Conservation (phyloP, 371 early-diverging fungal species). For the Scutellospora calospora region DNA sequence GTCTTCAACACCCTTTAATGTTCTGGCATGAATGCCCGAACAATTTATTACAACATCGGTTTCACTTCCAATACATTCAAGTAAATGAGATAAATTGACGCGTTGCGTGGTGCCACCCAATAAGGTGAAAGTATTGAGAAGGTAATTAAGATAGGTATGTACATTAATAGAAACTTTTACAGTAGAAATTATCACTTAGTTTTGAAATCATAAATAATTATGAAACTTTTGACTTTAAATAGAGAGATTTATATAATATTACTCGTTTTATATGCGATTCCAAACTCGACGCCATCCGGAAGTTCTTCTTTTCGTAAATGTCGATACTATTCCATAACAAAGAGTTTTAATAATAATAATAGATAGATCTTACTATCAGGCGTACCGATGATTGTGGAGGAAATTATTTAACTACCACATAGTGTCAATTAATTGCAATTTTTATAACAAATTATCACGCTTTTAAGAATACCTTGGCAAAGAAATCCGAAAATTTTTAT, state of each 20-base stretch:
- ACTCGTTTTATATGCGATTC: conserved; percentile 37
- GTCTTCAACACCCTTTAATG: conserved; percentile 77
- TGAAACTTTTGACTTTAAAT: too few relatives aligned
- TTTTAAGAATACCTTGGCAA: too few relatives aligned
- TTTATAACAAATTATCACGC: too few relatives aligned
- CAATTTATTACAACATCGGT: conserved; percentile 76
- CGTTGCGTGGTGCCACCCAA: conserved; percentile 63
- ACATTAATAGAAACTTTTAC: conserved; percentile 23
- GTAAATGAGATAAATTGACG: conserved; percentile 57
- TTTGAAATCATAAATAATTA: too few relatives aligned
- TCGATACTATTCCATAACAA: conserved; percentile 18
- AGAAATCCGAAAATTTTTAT: too few relatives aligned
- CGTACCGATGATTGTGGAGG: too few relatives aligned
- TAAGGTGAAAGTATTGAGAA: conserved; percentile 53
- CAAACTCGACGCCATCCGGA: conserved; percentile 32
- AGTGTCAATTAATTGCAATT: too few relatives aligned
- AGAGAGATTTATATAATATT: conserved; percentile 10
- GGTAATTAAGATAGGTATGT: conserved; percentile 58
- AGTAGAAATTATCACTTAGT: background rate
- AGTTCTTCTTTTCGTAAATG: conserved; percentile 36
- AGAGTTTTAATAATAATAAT: background rate
- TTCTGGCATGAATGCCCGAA: conserved; percentile 71
- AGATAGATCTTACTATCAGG: conserved; percentile 6
- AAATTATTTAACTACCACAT: too few relatives aligned
- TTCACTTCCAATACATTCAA: conserved; percentile 53